Conservation (phyloP, 2,329 filamentous ascomycete genomes). For the Talaromyces rugulosus region DNA sequence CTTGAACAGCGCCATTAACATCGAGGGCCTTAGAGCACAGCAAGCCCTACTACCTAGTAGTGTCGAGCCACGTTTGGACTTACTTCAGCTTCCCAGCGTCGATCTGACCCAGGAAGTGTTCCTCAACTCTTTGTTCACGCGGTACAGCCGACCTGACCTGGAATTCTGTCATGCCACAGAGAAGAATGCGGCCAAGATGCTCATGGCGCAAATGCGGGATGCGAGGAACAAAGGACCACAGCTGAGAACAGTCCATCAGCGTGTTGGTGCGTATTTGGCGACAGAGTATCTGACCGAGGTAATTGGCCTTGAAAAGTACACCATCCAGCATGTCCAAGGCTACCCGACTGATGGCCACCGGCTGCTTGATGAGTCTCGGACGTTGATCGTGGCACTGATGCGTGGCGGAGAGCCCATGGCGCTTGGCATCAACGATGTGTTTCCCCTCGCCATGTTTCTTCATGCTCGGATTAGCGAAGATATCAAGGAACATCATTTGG, state of each 20-base stretch:
- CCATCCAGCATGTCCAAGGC: conserved; percentile 52
- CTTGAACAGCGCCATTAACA: conserved; percentile 41
- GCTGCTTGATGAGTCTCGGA: conserved; percentile 46
- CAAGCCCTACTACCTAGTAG: conserved; percentile 47
- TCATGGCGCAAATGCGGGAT: conserved; percentile 54
- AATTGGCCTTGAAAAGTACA: conserved; percentile 48
- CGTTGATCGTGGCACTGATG: conserved; percentile 58
- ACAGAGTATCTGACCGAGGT: conserved; percentile 40
- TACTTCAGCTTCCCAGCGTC: conserved; percentile 39
- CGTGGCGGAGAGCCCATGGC: conserved; percentile 61
- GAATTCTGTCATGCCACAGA: conserved; percentile 44
- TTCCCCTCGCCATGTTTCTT: conserved; percentile 51
- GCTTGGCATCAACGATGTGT: conserved; percentile 50
- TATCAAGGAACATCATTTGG: conserved; percentile 41
- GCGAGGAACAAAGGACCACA: conserved; percentile 41
- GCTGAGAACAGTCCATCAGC: conserved; percentile 48
- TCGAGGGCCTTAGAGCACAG: conserved; percentile 35
- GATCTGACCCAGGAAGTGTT: conserved; percentile 29
- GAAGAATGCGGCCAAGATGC: conserved; percentile 44
- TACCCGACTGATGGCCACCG: conserved; percentile 41
- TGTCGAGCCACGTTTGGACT: conserved; percentile 41
- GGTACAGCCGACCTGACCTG: conserved; percentile 12
- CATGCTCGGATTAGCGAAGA: conserved; percentile 42
- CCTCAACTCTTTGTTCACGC: conserved; percentile 20
- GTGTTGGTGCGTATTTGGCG: conserved; percentile 53